Base-by-base conservation (phyloP, 768 basidiomycete species). In the Mycena vulgaris region DNA sequence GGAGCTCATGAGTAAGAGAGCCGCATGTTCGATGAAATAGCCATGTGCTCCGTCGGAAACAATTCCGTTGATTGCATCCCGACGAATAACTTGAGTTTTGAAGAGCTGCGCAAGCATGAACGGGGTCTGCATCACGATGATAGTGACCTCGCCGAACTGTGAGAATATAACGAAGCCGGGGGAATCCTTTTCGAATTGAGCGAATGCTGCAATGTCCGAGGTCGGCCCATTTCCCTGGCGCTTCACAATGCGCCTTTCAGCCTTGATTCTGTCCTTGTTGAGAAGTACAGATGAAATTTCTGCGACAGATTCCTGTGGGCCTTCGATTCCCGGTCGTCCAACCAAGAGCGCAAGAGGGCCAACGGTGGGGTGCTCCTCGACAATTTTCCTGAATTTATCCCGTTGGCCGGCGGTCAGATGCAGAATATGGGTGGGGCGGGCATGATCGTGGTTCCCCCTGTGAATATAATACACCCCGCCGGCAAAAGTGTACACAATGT, bases 1-100 rank as follows among this genome's bases (percentile, higher is more conserved):
- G 0, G 80, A 83, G 1, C 72, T 75, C 10, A 81, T 71, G 63
- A 83, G 77, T 13, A 83, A 77, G 2, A 82, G 48, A 5, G 63
- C 66, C 16, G 74, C 78, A 0, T 62, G 66, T 8, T 78, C 74
- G 19, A 35, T 53, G 77, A 79, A 83, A 58, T 66, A 83, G 2
- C 78, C 77, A 68, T 83, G 82, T 2, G 81, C 80, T 0, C 78
- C 83, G 72, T 83, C 80, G 27, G 76, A 78, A 11, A 83, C 76
- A 28, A 81, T 59, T 0, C 83, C 82, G 71, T 82, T 82, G 30
- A 82, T 56, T 9, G 81, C 61, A 8, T 63, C 61, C 2, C 37
- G 35, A 9, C 21, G 35, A 17, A 51, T 52, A 10, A 42, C 10
- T 5, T 48, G 48, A 16, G 4, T 39, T 39, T 63, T 75, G 16